A percentile compares a stretch with the other conserved stretches of the same genome.
Conservation (phyloP, 2,329 filamentous ascomycete genomes). For the Neonectria coccinea region DNA sequence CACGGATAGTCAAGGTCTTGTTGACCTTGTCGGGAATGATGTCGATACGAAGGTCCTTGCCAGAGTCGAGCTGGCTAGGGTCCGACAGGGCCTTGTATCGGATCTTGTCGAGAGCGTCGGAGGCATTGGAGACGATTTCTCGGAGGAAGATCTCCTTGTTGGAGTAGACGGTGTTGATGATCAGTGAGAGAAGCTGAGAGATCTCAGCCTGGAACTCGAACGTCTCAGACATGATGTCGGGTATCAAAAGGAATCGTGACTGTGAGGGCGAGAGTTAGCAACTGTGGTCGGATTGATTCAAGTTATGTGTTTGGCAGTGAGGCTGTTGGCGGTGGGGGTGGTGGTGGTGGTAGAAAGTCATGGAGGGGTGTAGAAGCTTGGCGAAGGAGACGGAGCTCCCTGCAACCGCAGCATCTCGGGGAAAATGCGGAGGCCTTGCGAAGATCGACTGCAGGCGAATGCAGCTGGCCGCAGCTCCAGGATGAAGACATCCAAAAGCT, state of each 20-base stretch:
- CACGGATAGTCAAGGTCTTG: slow-evolving; percentile 97
- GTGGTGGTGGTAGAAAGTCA: slow-evolving; percentile 23
- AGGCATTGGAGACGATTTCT: slow-evolving; percentile 98
- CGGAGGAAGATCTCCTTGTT: slow-evolving; percentile 99
- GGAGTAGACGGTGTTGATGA: slow-evolving; percentile 99
- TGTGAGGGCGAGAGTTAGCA: slow-evolving; percentile 37
- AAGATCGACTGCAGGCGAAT: not conserved
- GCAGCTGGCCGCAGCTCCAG: not conserved
- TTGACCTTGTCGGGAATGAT: slow-evolving; percentile 97
- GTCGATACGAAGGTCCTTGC: slow-evolving; percentile 98
- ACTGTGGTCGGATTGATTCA: slow-evolving; percentile 17
- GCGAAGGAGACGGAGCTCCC: slow-evolving; percentile 27
- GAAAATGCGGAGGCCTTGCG: not conserved
- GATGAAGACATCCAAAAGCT: not conserved
- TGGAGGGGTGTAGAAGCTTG: slow-evolving; percentile 37
- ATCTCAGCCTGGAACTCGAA: slow-evolving; percentile 99
- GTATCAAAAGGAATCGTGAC: slow-evolving; percentile 54
- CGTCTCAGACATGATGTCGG: slow-evolving; percentile 88
- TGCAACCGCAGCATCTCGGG: not conserved
- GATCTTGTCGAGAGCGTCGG: slow-evolving; percentile 99
- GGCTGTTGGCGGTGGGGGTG: slow-evolving; percentile 19
- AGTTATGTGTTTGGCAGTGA: slow-evolving; percentile 18
- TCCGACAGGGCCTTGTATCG: slow-evolving; percentile 98
- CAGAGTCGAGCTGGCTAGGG: slow-evolving; percentile 94
- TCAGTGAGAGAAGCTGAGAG: slow-evolving; percentile 98